Percentiles rank a stretch among this genome's conserved stretches.
Conservation (phyloP, 768 basidiomycete species). For the Calocera cornea region DNA sequence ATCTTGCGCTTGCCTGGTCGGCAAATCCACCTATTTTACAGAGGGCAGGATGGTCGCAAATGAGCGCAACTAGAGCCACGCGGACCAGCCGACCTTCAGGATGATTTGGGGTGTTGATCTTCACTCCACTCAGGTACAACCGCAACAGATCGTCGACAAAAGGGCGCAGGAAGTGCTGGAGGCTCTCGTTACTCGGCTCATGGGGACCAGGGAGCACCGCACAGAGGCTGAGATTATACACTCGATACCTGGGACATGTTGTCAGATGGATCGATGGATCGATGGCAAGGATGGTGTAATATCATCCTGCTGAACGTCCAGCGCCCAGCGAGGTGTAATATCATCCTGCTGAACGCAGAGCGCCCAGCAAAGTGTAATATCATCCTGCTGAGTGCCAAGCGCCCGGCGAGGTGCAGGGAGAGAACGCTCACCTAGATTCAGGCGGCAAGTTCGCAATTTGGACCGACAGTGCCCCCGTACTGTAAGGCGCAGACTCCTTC, state of each 20-base stretch:
- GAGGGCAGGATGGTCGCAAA: constrained; percentile 24
- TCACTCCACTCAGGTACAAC: constrained; percentile 20
- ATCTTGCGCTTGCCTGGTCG: constrained; percentile 17
- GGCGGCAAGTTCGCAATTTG: constrained; percentile 3
- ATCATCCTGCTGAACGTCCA: too few species aligned
- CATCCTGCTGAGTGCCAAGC: neutral
- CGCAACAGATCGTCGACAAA: constrained; percentile 22
- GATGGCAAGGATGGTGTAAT: too few species aligned
- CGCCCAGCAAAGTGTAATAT: too few species aligned
- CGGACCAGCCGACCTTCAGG: constrained; percentile 16
- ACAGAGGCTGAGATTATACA: constrained; percentile 14
- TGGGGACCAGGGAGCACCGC: constrained; percentile 20
- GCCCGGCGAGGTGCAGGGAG: too few species aligned
- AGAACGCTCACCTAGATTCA: neutral
- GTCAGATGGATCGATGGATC: too few species aligned
- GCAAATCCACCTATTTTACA: constrained; percentile 21
- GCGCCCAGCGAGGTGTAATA: too few species aligned
- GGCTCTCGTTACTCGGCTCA: constrained; percentile 20
- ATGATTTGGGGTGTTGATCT: constrained; percentile 6
- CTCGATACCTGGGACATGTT: neutral
- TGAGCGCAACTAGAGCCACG: constrained; percentile 18
- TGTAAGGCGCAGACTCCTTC: neutral
- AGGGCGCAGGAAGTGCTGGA: constrained; percentile 19
- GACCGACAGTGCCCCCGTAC: neutral
- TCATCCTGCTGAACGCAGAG: too few species aligned